Conservation (phyloP, 2,329 filamentous ascomycete genomes). For the Aspergillus amoenus region DNA sequence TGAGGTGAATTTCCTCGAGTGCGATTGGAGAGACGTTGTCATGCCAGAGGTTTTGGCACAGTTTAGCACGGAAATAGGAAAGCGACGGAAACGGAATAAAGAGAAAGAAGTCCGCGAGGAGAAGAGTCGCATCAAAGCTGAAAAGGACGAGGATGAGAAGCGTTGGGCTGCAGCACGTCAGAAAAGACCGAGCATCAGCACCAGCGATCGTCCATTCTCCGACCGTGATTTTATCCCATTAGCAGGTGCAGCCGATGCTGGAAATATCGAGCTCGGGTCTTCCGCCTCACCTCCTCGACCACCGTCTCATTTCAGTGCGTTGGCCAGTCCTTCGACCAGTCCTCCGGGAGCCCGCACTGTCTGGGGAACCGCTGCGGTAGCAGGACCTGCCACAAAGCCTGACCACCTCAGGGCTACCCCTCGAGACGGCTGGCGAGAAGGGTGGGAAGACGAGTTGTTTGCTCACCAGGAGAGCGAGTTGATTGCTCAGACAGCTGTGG, state of each 20-base stretch:
- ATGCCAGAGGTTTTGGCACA: constrained; percentile 69
- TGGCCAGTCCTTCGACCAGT: constrained; percentile 79
- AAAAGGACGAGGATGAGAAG: constrained; percentile 72
- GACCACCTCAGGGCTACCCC: constrained; percentile 37
- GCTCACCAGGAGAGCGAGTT: constrained; percentile 57
- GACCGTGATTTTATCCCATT: constrained; percentile 67
- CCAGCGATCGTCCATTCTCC: constrained; percentile 50
- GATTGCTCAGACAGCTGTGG: constrained; percentile 49
- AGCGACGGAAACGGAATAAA: constrained; percentile 70
- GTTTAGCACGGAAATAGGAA: constrained; percentile 75
- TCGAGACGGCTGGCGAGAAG: constrained; percentile 84
- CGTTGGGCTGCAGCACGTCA: constrained; percentile 68
- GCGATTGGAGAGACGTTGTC: constrained; percentile 92
- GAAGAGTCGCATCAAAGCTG: constrained; percentile 77
- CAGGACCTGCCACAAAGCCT: constrained; percentile 55
- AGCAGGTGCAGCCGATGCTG: constrained; percentile 34
- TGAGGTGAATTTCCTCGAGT: constrained; percentile 86
- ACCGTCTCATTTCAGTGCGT: constrained; percentile 45
- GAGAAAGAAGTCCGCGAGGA: constrained; percentile 87
- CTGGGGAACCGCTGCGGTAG: constrained; percentile 80
- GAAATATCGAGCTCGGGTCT: constrained; percentile 29
- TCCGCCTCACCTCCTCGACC: constrained; percentile 45
- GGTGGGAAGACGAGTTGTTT: constrained; percentile 74
- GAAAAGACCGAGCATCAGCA: constrained; percentile 53
- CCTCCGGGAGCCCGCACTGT: constrained; percentile 76